These are phyloP conservation scores for Sedum album DNA, from an alignment of 164 flowering plant genomes.

Conservation along the genomic window DNA sequence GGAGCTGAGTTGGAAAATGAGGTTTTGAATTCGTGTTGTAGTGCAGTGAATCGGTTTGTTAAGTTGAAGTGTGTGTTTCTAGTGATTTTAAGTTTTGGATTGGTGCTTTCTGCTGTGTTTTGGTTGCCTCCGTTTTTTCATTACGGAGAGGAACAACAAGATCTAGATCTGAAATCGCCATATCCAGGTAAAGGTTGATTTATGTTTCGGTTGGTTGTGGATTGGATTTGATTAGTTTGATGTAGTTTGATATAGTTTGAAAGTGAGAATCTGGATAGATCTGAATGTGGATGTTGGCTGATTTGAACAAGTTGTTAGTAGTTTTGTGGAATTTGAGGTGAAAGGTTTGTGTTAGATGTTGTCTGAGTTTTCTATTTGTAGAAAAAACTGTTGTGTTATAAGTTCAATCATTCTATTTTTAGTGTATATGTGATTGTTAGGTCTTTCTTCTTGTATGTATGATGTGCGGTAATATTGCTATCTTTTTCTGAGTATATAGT, in stretches of 20 bases:
- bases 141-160: slow-evolving; percentile 15
- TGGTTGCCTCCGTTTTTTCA: slow-evolving; percentile 11
- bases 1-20: background rate
- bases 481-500: background rate
- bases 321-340: too few species aligned
- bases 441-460: background rate
- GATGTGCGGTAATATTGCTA: too few species aligned
- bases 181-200: slow-evolving; percentile 31
- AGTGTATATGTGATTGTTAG: background rate
- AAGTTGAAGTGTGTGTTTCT: slow-evolving; percentile 9
- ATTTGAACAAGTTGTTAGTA: background rate
- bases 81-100: background rate
- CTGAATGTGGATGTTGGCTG: background rate
- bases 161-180: slow-evolving; percentile 9
- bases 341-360: too few species aligned
- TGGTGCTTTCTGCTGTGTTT: slow-evolving; percentile 8
- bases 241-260: too few species aligned
- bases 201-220: slow-evolving; percentile 11
- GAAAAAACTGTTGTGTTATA: background rate
- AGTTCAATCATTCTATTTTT: background rate
- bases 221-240: background rate
- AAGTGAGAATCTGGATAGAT: background rate
- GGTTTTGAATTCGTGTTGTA: background rate
- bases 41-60: slow-evolving; percentile 16
- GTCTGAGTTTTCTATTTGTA: too few species aligned